Evolutionary conservation across 1,284 basidiomycete genomes (phyloP), one percentile per base, ranked within the genome.

Genomic region (Austroboletus sp.): DNA sequence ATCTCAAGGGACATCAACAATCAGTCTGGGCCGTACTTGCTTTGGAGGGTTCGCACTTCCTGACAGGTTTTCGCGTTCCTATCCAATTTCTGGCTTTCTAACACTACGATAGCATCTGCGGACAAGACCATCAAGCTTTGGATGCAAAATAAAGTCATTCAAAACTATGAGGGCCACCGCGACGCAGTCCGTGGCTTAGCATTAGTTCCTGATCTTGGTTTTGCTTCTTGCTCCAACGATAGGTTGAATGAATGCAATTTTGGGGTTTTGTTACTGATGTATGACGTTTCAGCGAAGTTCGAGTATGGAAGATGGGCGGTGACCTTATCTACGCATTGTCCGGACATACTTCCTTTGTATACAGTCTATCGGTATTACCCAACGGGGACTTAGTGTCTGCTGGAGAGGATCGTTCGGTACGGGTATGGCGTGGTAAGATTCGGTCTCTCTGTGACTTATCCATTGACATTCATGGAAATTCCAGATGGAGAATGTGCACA

Each of bases 311-410:
- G 10, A 73, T 92, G 38, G 83, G 79, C 36, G 89, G 92, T 25
- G 83, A 88, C 51, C 65, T 80, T 25, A 70, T 93, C 17, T 80
- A 84, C 60, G 82, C 82, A 0, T 71, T 98, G 15, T 85, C 86
- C 2, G 95, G 93, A 0, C 95, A 98, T 65, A 95, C 93, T 1
- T 95, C 92, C 19, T 99, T 98, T 65, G 91, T 98, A 16, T 99
- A 98, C 70, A 85, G 87, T 39, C 66, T 99, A 8, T 79, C 87
- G 0, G 76, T 87, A 12, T 74, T 97, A n/a, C 84, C 85, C 0
- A 78, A 73, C 44, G 81, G 83, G 5, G 85, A 85, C 42, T 73
- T 89, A 5, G 77, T 89, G 12, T 85, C 82, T 37, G 78, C 82
- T 11, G 89, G 89, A 11, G 90, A 94, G 63, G 90, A 94, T 61